phyloP scores from a whole-genome alignment of 805 yeast genomes.

The Cyberlindnera mycetangii region DNA sequence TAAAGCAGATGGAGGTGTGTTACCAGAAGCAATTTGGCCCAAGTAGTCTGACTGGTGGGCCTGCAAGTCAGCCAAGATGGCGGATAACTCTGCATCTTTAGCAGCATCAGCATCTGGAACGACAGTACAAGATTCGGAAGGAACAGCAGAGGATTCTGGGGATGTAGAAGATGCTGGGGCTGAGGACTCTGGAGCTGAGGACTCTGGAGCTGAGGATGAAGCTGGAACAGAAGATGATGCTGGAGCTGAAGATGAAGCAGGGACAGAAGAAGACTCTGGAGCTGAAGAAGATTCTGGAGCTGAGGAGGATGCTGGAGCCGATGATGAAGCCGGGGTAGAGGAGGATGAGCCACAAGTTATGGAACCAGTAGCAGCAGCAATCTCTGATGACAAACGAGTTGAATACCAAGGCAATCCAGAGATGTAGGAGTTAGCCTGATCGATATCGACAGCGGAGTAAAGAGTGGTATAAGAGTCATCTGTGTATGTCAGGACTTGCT shows the following conservation, averaged over 20 bases:
- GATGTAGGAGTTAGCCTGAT: slow-evolving; percentile 22
- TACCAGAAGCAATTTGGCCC: slow-evolving; percentile 19
- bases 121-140: slow-evolving; percentile 1
- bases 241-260: not conserved
- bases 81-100: slow-evolving; percentile 7
- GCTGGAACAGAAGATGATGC: not conserved
- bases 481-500: slow-evolving; percentile 24
- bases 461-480: slow-evolving; percentile 3
- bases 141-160: not conserved
- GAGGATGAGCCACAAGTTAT: not conserved
- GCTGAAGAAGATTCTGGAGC: not conserved
- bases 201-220: not conserved
- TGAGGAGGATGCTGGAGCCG: not conserved
- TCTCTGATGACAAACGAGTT: not conserved
- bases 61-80: slow-evolving; percentile 18
- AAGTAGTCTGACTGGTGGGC: slow-evolving; percentile 21
- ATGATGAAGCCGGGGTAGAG: not conserved
- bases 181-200: slow-evolving; percentile 2
- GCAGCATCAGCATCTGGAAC: slow-evolving; percentile 2
- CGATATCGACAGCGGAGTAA: not conserved
- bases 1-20: slow-evolving; percentile 29
- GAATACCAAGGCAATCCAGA: slow-evolving; percentile 32
- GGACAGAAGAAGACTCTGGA: not conserved
- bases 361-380: slow-evolving; percentile 4
- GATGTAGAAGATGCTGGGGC: not conserved